Base-by-base conservation (phyloP, 768 basidiomycete species). In the Leucocoprinus leucothites region DNA sequence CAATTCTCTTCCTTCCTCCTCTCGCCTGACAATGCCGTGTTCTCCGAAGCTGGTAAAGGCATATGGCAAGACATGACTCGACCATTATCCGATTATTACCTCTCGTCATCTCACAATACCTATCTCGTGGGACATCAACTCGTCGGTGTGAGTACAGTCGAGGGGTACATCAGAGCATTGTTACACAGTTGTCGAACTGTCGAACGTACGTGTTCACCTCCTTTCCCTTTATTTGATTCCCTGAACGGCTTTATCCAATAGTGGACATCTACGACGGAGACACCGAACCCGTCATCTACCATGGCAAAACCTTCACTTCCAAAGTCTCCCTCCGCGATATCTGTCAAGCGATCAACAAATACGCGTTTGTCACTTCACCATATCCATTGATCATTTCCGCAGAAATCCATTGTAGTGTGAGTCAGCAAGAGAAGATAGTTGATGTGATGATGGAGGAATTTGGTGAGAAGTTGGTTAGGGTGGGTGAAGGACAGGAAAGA, bases 221-320 rank as follows among this genome's bases (percentile, higher is more conserved):
- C 26, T 46, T 31, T 22, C 5, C 14, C 8, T 9, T 43, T 4
- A 26, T 22, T 4, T 24, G 7, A 43, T 44, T 31, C 49, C 25
- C 38, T 26, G n/a, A 43, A 55, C 51, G 38, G 57, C 57, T 13
- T 11, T 8, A 46, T 26, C 11, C 22, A 49, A 25, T 16, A 98
- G 94, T 98, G 63, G 96, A 98, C 62, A 85, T 95, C 41, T 97
- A 86, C 65, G 92, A 97, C 58, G 94, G 95, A 9, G 89, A 93
- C 28, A 68, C 62, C 2, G 93, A 89, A 58, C 96, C 96, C 0
- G 74, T 90, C 65, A 82, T 98, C 3, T 94, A 86, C 62, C 95
- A 98, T 64, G 92, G 94, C 21, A 87, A 87, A 54, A 95, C 94
- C 0, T 74, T 96, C 42, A 97, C 94, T 0, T 82, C 85, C 34